Percentiles rank a stretch among this genome's conserved stretches.
phyloP scores from a whole-genome alignment of 208 protist genomes.

The Acanthamoeba triangularis region DNA sequence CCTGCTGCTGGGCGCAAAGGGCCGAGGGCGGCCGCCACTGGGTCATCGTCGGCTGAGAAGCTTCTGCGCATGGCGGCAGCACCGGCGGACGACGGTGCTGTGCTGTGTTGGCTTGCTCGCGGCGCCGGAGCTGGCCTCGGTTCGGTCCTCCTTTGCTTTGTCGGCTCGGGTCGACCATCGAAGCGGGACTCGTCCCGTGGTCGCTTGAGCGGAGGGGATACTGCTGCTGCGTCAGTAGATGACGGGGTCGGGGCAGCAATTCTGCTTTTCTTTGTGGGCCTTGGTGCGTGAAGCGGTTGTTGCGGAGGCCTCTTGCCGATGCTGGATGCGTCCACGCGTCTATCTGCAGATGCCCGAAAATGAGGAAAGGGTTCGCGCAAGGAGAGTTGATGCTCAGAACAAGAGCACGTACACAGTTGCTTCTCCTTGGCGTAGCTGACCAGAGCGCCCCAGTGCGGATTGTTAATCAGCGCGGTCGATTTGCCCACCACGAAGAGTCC shows the following conservation, averaged over 20 bases:
- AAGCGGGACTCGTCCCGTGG: background rate
- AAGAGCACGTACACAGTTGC: background rate
- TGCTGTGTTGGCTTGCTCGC: background rate
- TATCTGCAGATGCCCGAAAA: background rate
- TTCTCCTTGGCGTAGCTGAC: slow-evolving; percentile 54
- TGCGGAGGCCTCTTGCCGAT: background rate
- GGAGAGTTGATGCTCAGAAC: background rate
- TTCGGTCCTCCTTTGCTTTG: background rate
- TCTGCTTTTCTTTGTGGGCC: background rate
- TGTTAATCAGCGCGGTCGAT: slow-evolving; percentile 62
- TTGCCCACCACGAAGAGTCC: slow-evolving; percentile 85
- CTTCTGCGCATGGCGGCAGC: background rate
- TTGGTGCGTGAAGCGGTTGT: background rate
- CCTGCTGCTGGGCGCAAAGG: no score
- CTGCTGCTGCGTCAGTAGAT: background rate
- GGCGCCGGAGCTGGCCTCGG: background rate
- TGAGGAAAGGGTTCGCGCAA: background rate
- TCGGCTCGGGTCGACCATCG: background rate
- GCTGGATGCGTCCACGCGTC: background rate
- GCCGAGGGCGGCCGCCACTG: no score
- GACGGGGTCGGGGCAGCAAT: background rate
- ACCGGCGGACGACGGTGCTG: background rate
- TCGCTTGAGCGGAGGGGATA: background rate
- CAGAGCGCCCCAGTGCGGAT: slow-evolving; percentile 80
- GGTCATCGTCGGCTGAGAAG: background rate